phyloP scores from a whole-genome alignment of 352 stramenopile species.

The Globisporangium megalacanthum region DNA sequence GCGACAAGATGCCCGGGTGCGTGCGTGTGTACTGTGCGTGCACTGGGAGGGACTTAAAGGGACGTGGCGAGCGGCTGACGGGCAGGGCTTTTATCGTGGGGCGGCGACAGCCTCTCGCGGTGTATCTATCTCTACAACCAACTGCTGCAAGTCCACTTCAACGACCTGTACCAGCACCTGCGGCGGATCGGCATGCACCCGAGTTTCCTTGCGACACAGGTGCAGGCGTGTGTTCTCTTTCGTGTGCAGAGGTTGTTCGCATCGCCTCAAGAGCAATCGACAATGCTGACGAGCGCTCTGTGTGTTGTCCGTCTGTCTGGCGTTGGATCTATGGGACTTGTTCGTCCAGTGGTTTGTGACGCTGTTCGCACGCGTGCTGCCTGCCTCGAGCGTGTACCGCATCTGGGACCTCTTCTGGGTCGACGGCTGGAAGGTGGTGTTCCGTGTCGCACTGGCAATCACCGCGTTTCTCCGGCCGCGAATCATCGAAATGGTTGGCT shows the following conservation, averaged over 20 bases:
- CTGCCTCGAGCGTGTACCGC: constrained; percentile 31
- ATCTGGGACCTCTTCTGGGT: constrained; percentile 74
- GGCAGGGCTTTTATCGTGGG: neutral
- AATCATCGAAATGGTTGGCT: constrained; percentile 49
- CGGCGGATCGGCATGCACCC: constrained; percentile 78
- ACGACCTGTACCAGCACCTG: constrained; percentile 55
- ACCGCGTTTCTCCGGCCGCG: constrained; percentile 46
- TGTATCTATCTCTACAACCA: constrained; percentile 79
- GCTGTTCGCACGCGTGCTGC: constrained; percentile 64
- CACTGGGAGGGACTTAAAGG: neutral
- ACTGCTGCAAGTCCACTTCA: constrained; percentile 61
- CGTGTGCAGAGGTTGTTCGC: neutral
- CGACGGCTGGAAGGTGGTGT: constrained; percentile 77
- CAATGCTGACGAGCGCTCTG: neutral
- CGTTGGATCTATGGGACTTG: neutral
- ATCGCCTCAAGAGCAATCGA: neutral
- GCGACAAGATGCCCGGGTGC: constrained; percentile 71
- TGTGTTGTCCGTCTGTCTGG: neutral
- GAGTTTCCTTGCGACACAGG: constrained; percentile 73
- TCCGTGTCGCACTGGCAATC: constrained; percentile 61
- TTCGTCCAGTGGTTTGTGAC: constrained; percentile 75
- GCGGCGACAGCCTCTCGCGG: constrained; percentile 31
- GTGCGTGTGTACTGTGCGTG: constrained; percentile 12
- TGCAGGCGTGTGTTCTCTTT: constrained; percentile 9
- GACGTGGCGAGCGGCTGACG: neutral